Evolutionary conservation across 495 filamentous ascomycete genomes (phyloP).

Genomic region (Xylaria telfairii): DNA sequence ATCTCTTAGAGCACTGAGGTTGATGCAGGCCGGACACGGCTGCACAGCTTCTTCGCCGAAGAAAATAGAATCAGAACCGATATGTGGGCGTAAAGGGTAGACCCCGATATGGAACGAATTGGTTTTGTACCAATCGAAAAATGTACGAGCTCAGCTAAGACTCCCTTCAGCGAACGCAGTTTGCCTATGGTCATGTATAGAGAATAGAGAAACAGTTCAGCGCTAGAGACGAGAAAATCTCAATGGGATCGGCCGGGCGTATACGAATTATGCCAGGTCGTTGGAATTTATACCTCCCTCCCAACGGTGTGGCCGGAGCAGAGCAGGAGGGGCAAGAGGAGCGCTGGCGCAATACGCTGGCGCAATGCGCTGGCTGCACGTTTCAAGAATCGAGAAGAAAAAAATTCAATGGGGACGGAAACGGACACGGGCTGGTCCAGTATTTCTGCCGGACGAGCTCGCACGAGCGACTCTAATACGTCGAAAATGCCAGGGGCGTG

Average conservation of each 20-base stretch:
- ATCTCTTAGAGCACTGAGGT: conserved; percentile 40
- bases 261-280: conserved; percentile 16
- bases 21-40: conserved; percentile 45
- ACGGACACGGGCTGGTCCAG: conserved; percentile 28
- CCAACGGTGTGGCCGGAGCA: conserved; percentile 25
- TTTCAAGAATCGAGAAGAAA: conserved; percentile 29
- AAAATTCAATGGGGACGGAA: conserved; percentile 31
- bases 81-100: conserved; percentile 26
- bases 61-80: conserved; percentile 36
- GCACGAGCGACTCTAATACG: conserved; percentile 39
- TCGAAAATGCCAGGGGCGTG: conserved; percentile 32
- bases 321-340: conserved; percentile 21
- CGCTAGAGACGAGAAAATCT: conserved; percentile 22
- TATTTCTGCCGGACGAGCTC: conserved; percentile 44
- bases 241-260: conserved; percentile 11
- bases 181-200: conserved; percentile 22
- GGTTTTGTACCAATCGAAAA: conserved; percentile 19
- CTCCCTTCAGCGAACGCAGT: conserved; percentile 20
- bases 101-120: conserved; percentile 16
- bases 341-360: conserved; percentile 26
- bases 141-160: conserved; percentile 18
- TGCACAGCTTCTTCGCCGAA: conserved; percentile 47
- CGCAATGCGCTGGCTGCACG: conserved; percentile 30
- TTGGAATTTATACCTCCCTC: conserved; percentile 27
- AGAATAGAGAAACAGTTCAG: conserved; percentile 18